phyloP scores from a whole-genome alignment of 768 basidiomycete species.

The Agaricus sinodeliciosus region DNA sequence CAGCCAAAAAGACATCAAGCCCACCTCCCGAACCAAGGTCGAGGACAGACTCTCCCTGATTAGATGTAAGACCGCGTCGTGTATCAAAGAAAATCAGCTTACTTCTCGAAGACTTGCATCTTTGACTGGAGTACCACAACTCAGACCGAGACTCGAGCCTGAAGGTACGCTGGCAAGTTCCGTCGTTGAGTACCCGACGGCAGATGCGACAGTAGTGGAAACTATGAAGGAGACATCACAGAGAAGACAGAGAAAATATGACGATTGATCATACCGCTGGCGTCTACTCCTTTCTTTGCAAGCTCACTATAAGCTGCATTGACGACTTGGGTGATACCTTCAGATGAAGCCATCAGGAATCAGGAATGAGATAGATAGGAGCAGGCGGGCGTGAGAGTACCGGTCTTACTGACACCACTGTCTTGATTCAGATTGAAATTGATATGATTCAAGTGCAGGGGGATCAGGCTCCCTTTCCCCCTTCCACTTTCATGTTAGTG shows the following conservation, averaged over 20 bases:
- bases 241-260: neutral
- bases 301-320: slow-evolving; percentile 28
- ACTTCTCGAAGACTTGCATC: slow-evolving; percentile 41
- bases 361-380: too few species aligned
- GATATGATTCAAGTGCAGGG: too few species aligned
- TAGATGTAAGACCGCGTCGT: neutral
- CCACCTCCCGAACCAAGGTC: slow-evolving; percentile 56
- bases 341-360: neutral
- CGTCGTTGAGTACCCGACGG: slow-evolving; percentile 42
- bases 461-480: too few species aligned
- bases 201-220: slow-evolving; percentile 28
- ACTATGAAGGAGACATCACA: slow-evolving; percentile 13
- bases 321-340: slow-evolving; percentile 19
- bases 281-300: slow-evolving; percentile 19
- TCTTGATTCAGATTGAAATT: too few species aligned
- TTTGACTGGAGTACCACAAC: slow-evolving; percentile 49
- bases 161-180: slow-evolving; percentile 36
- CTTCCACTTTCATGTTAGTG: too few species aligned
- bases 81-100: neutral
- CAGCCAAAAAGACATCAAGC: slow-evolving; percentile 49
- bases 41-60: slow-evolving; percentile 48
- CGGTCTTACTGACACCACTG: too few species aligned
- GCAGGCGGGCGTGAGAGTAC: neutral
- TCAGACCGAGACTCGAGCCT: slow-evolving; percentile 41
- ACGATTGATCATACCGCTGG: slow-evolving; percentile 14